Evolutionary conservation across 805 yeast species (phyloP), one percentile per base, ranked within the genome.

Genomic region (Groenewaldozyma salmanticensis): DNA sequence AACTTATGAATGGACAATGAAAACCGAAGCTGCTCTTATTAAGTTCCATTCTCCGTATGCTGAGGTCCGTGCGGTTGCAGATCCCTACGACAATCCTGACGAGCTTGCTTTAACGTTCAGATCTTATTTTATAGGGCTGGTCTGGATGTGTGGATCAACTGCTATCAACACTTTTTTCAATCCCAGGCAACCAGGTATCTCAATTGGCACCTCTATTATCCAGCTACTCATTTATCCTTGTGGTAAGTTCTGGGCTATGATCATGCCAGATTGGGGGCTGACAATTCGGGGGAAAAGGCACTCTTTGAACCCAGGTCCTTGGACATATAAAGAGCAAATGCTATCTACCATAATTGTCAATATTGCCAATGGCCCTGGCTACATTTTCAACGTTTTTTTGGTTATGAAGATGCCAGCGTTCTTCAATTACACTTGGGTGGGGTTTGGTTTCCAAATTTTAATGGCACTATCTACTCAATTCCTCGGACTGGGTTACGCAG

Each of bases 251-350:
- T 57, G 72, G 15, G 47, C 38, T 17, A 3, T 16, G 13, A 50
- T 62, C 65, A 45, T 74, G 15, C 80, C 81, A 21, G 70, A 68
- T 42, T 64, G 62, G 61, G 65, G 68, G 3, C 53, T 72, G 49
- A 62, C 59, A 4, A 24, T 67, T 38, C 48, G 54, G 33, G 71
- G 77, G 39, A 61, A 52, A 22, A 60, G 67, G 49, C 51, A 58
- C 45, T 63, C 67, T 13, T 58, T 75, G 43, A 76, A 54, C 52
- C 80, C 81, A 4, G 79, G 81, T 6, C 79, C 79, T 15, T 78
- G 80, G 77, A 62, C 65, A 33, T 62, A 57, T 47, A 78, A 78
- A 53, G 84, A 78, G 51, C 83, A 77, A 55, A 75, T 76, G 79
- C 65, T 78, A 43, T 62, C 77, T 6, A 71, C 82, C 9, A 44